These are phyloP conservation scores for Kwoniella europaea DNA, from an alignment of 768 basidiomycete genomes.

Conservation along the genomic window DNA sequence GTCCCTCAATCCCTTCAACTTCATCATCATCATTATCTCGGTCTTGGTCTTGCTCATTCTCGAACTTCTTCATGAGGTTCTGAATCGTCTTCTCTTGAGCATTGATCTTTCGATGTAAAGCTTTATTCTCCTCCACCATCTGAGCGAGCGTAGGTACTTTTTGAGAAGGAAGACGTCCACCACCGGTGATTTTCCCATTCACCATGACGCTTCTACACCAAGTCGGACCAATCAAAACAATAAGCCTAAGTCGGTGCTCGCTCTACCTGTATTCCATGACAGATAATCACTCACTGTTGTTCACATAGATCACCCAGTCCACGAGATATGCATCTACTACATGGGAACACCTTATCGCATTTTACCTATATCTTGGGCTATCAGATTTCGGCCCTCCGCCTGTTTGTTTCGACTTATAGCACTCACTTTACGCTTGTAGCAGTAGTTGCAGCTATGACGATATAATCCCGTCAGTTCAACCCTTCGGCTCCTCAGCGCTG, in stretches of 20 bases:
- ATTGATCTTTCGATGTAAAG: conserved; percentile 24
- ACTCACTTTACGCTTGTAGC: conserved; percentile 30
- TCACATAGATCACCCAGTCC: conserved; percentile 31
- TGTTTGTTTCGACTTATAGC: not conserved
- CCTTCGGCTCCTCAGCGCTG: not conserved
- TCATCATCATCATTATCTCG: not conserved
- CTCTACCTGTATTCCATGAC: too few relatives aligned
- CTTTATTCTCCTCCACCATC: conserved; percentile 29
- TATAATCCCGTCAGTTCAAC: not conserved
- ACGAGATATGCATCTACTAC: conserved; percentile 23
- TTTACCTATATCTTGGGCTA: conserved; percentile 13
- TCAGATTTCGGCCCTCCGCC: not conserved
- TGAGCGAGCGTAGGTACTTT: conserved; percentile 25
- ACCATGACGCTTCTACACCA: conserved; percentile 25
- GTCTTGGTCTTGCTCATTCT: not conserved
- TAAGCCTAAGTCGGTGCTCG: too few relatives aligned
- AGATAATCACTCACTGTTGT: conserved; percentile 21
- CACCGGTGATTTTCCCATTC: conserved; percentile 24
- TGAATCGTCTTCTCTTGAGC: conserved; percentile 29
- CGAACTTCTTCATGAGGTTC: conserved; percentile 5
- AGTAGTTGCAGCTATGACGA: conserved; percentile 25
- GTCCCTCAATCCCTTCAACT: not conserved
- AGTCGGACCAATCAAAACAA: not conserved
- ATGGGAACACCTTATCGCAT: conserved; percentile 32
- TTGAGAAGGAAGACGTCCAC: conserved; percentile 3